Evolutionary conservation across 2,329 filamentous ascomycete species (phyloP).

Genomic region (Aschersonia sp.): DNA sequence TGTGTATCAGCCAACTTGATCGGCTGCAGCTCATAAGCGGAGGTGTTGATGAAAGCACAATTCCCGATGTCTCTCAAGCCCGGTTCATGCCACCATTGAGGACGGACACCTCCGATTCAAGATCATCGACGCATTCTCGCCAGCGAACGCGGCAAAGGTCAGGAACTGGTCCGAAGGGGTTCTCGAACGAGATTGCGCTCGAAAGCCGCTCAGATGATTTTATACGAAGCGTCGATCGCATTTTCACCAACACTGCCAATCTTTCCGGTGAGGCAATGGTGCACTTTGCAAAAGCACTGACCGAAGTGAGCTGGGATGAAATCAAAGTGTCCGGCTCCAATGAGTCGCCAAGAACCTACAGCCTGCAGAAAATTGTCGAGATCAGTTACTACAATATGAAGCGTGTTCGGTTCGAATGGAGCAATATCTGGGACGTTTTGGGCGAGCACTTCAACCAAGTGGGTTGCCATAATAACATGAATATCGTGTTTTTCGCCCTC

Average conservation of each 20-base stretch:
- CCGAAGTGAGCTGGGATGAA: constrained; percentile 97
- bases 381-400: constrained; percentile 99
- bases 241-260: constrained; percentile 92
- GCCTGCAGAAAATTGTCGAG: constrained; percentile 93
- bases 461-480: constrained; percentile 89
- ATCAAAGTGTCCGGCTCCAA: constrained; percentile 95
- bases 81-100: constrained; percentile 51
- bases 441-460: constrained; percentile 97
- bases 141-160: constrained; percentile 32
- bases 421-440: constrained; percentile 92
- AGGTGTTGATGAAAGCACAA: constrained; percentile 80
- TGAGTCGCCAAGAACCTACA: constrained; percentile 91
- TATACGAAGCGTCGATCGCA: constrained; percentile 81
- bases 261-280: constrained; percentile 89
- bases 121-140: constrained; percentile 52
- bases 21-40: constrained; percentile 88
- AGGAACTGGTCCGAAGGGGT: constrained; percentile 46
- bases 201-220: constrained; percentile 90
- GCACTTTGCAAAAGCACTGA: constrained; percentile 81
- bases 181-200: constrained; percentile 68
- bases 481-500: constrained; percentile 92
- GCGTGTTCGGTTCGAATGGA: constrained; percentile 95
- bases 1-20: constrained; percentile 91
- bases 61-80: constrained; percentile 83
- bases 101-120: constrained; percentile 38